phyloP scores from a whole-genome alignment of 208 protist genomes.

The Wallacemonas sp. region DNA sequence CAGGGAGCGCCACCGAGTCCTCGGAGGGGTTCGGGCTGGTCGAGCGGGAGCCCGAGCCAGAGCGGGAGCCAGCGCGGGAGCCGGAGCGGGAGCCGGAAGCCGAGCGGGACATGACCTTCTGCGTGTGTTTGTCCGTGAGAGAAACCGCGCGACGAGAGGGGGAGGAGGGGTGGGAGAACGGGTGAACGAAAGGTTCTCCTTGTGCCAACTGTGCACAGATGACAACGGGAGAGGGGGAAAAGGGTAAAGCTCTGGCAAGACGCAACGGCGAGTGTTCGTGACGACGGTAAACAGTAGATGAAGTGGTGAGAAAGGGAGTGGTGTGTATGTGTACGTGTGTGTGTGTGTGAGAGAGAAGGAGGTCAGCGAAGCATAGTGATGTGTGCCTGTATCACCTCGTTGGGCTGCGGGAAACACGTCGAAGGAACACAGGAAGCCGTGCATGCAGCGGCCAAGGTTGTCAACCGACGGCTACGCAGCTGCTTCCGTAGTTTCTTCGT shows the following conservation, averaged over 20 bases:
- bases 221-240: not conserved
- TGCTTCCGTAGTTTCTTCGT: conserved; percentile 11
- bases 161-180: not conserved
- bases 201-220: not conserved
- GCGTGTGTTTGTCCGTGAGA: not conserved
- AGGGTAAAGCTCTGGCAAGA: not conserved
- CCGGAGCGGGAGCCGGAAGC: conserved; percentile 6
- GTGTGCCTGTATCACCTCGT: no score
- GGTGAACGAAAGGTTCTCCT: not conserved
- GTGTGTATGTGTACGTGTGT: not conserved
- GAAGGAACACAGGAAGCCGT: no score
- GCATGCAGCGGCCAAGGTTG: no score
- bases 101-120: not conserved
- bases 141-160: not conserved
- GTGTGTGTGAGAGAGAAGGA: not conserved
- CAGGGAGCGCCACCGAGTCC: conserved; percentile 1
- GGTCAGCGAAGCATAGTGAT: not conserved
- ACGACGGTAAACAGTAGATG: not conserved
- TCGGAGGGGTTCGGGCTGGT: not conserved
- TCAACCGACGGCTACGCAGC: not conserved
- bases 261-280: not conserved
- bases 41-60: not conserved
- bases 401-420: no score
- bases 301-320: not conserved
- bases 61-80: not conserved